Evolutionary conservation across 306 rosid genomes (phyloP), one percentile per base, ranked within the genome.

Genomic region (Malus asiatica): DNA sequence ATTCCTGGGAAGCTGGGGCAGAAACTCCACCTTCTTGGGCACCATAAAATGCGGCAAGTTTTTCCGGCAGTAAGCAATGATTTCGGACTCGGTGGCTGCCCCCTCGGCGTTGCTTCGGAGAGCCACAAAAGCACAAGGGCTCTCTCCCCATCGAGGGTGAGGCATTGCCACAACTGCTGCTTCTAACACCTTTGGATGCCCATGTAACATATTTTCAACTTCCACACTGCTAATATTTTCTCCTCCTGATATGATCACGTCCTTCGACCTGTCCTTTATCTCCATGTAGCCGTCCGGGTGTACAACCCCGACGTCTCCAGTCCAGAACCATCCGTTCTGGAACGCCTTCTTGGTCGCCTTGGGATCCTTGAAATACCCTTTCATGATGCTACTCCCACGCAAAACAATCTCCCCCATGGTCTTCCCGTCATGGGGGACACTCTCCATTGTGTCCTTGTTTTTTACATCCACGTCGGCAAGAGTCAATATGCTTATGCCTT

Each of bases 91-190:
- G 0, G 52, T 91, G 0, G 52, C 79, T 22, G 22, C 10, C 12
- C 42, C 44, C 44, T 64, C 23, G 14, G 68, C 44, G 23, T 64
- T 32, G 68, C 44, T 64, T 88, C 6, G 25, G 14, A 88, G 9
- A 0, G 90, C 79, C 3, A 94, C 60, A 33, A 92, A 95, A 29
- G 96, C 98, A 57, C 98, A 95, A 4, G 98, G 98, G 40, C 87
- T 95, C 75, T 95, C 98, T 0, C 97, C 97, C 98, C 98, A 95
- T 16, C 79, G 87, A 0, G 87, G 85, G 22, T 95, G 96, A 1
- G 97, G 97, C 96, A 92, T 89, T 57, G 98, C 98, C 33, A 95
- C 98, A n/a, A 89, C 97, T 0, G 97, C 96, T 0, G 92, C 98
- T 73, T 95, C 98, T 57, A 82, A 27, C 38, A 95, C 88, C 62